Percentiles rank a stretch among this genome's conserved stretches.
Conservation (phyloP, 805 yeast species). For the Barnettozyma salicaria region DNA sequence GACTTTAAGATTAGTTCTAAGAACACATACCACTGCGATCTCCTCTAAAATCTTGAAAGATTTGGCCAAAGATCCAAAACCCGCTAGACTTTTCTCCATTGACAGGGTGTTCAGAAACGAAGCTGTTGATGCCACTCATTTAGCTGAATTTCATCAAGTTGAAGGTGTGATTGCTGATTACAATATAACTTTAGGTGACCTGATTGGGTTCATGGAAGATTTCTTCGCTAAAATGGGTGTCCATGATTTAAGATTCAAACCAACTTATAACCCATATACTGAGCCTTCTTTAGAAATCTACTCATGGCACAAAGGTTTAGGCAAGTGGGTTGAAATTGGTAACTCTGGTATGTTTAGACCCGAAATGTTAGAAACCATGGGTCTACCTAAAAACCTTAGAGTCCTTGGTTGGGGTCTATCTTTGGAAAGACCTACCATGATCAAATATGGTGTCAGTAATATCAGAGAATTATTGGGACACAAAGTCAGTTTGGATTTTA, state of each 20-base stretch:
- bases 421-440: constrained; percentile 98
- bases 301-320: constrained; percentile 91
- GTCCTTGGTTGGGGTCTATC: constrained; percentile 97
- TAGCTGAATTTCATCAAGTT: constrained; percentile 98
- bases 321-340: constrained; percentile 99
- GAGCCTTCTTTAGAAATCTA: constrained; percentile 98
- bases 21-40: constrained; percentile 97
- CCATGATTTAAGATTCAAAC: constrained; percentile 89
- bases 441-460: constrained; percentile 91
- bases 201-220: constrained; percentile 97
- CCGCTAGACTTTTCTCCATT: constrained; percentile 87
- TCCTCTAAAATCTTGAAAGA: constrained; percentile 83
- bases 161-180: constrained; percentile 99
- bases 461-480: constrained; percentile 97
- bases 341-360: constrained; percentile 99
- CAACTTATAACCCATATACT: constrained; percentile 98
- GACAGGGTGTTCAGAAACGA: constrained; percentile 99
- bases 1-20: constrained; percentile 82
- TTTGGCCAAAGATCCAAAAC: constrained; percentile 83
- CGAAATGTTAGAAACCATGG: constrained; percentile 98
- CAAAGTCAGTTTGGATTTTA: constrained; percentile 89
- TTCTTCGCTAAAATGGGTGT: constrained; percentile 98
- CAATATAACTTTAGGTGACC: constrained; percentile 88
- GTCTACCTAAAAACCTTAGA: constrained; percentile 87
- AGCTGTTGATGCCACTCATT: constrained; percentile 98